phyloP scores from a whole-genome alignment of 192 early-diverging fungal genomes.

The Spizellomyces sp. region DNA sequence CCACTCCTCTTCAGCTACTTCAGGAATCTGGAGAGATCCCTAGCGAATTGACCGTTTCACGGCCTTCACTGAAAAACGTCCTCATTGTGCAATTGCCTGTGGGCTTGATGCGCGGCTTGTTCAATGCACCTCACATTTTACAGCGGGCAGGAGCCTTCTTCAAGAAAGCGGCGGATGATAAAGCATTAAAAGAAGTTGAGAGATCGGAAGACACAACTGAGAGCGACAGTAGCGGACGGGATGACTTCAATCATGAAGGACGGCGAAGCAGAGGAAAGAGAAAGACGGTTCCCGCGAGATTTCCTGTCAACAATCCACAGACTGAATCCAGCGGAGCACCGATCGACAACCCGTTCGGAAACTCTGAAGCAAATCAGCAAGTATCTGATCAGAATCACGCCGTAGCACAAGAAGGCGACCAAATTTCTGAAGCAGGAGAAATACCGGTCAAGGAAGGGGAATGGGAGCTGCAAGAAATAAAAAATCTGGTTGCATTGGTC shows the following conservation, averaged over 20 bases:
- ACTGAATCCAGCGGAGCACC: background rate
- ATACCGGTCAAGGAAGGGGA: background rate
- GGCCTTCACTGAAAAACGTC: conserved; percentile 6
- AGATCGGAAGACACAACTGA: background rate
- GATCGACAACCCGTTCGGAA: background rate
- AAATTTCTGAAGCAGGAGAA: background rate
- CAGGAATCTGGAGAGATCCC: conserved; percentile 6
- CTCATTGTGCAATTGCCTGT: conserved; percentile 15
- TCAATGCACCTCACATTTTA: background rate
- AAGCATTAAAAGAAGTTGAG: background rate
- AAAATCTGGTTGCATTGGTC: background rate
- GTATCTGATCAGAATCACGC: background rate
- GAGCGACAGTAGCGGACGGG: background rate
- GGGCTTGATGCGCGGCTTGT: background rate
- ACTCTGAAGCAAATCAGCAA: background rate
- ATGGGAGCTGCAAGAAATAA: conserved; percentile 3
- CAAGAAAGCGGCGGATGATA: background rate
- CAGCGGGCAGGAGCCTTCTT: background rate
- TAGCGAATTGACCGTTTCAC: background rate
- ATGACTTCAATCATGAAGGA: background rate
- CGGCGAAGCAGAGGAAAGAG: background rate
- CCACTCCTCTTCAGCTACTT: conserved; percentile 15
- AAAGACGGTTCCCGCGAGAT: background rate
- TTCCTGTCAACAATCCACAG: background rate
- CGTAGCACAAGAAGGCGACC: background rate